These are phyloP conservation scores for Aspergillus sp. DNA, from an alignment of 2,329 filamentous ascomycete genomes.

Conservation along the genomic window DNA sequence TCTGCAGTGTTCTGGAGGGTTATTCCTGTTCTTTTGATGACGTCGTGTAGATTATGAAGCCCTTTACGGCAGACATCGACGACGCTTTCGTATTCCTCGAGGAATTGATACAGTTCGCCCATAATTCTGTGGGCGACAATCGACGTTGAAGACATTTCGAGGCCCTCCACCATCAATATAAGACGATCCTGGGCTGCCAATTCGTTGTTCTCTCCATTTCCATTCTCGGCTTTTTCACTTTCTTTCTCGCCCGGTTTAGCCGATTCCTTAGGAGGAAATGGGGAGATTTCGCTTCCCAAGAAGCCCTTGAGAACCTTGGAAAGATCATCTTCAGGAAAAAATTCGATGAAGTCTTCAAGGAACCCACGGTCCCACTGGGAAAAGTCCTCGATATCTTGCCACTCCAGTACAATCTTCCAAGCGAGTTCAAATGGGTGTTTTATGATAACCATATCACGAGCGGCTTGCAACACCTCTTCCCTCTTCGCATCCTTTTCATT, in stretches of 20 bases:
- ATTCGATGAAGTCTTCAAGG: constrained; percentile 75
- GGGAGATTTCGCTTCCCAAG: constrained; percentile 78
- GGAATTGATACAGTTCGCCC: constrained; percentile 75
- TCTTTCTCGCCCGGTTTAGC: constrained; percentile 16
- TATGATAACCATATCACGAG: constrained; percentile 93
- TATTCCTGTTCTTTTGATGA: constrained; percentile 68
- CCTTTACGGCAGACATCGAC: constrained; percentile 79
- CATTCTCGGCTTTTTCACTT: constrained; percentile 23
- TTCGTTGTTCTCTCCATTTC: constrained; percentile 42
- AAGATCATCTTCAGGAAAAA: constrained; percentile 83
- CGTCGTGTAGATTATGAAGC: constrained; percentile 57
- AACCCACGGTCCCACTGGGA: constrained; percentile 74
- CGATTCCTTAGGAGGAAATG: constrained; percentile 67
- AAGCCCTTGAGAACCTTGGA: constrained; percentile 80
- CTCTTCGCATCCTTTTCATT: constrained; percentile 71
- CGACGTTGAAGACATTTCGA: constrained; percentile 64
- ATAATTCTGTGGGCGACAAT: constrained; percentile 80
- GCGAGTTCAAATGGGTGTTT: constrained; percentile 86
- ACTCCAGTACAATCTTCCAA: constrained; percentile 89
- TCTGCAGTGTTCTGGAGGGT: constrained; percentile 69
- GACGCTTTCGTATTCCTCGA: constrained; percentile 81
- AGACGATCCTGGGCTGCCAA: constrained; percentile 77
- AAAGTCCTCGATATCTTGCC: constrained; percentile 75
- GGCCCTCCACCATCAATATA: constrained; percentile 75
- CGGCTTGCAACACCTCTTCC: constrained; percentile 70